Evolutionary conservation across 352 stramenopile genomes (phyloP).

Genomic region (Plasmopara viticola): DNA sequence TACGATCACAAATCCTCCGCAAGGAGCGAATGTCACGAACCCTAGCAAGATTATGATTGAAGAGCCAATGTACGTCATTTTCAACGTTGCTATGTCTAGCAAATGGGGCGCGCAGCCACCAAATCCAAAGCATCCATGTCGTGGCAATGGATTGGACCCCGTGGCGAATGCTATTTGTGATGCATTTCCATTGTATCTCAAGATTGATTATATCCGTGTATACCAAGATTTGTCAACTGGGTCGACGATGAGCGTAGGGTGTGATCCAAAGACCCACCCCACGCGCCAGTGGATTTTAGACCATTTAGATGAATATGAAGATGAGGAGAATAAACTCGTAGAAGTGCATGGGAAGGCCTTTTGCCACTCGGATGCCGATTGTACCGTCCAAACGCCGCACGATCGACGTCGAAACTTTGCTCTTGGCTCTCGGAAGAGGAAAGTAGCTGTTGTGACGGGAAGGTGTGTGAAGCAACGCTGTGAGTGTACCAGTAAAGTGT

Average conservation of each 20-base stretch:
- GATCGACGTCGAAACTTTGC: not conserved
- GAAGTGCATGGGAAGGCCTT: slow-evolving; percentile 62
- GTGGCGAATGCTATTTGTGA: slow-evolving; percentile 53
- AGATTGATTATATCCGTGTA: slow-evolving; percentile 75
- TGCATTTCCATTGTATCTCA: slow-evolving; percentile 60
- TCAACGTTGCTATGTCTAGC: slow-evolving; percentile 92
- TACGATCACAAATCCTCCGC: slow-evolving; percentile 45
- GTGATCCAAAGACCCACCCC: slow-evolving; percentile 54
- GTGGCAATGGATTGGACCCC: slow-evolving; percentile 36
- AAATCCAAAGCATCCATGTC: slow-evolving; percentile 54
- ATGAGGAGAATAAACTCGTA: slow-evolving; percentile 47
- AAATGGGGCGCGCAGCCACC: slow-evolving; percentile 80
- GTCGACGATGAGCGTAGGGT: slow-evolving; percentile 52
- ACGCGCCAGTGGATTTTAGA: slow-evolving; percentile 72
- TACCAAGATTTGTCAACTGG: slow-evolving; percentile 44
- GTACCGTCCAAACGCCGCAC: slow-evolving; percentile 30
- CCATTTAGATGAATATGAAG: slow-evolving; percentile 69
- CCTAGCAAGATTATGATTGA: slow-evolving; percentile 89
- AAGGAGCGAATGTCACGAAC: slow-evolving; percentile 44
- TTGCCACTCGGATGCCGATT: slow-evolving; percentile 52
- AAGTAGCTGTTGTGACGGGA: slow-evolving; percentile 18
- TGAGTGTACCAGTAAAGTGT: slow-evolving; percentile 28
- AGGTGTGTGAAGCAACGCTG: slow-evolving; percentile 40
- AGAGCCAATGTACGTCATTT: slow-evolving; percentile 93
- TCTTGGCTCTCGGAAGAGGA: slow-evolving; percentile 1